These are phyloP conservation scores for Dendrobium catenatum DNA, from an alignment of 106 monocot genomes.

Conservation along the genomic window DNA sequence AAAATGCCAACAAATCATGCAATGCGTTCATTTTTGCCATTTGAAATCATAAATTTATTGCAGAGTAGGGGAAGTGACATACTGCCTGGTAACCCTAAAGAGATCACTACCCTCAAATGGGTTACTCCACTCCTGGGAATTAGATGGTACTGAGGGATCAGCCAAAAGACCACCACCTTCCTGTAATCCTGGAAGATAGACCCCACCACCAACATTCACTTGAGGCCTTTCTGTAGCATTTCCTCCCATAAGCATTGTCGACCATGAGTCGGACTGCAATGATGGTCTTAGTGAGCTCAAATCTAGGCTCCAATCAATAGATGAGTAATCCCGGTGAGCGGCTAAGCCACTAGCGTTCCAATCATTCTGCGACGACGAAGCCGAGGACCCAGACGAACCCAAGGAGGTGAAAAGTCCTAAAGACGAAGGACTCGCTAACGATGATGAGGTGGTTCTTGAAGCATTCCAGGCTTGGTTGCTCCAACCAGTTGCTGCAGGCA, in stretches of 20 bases:
- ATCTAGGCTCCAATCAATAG: slow-evolving; percentile 87
- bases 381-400: slow-evolving; percentile 32
- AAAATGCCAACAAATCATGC: background rate
- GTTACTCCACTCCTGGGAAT: slow-evolving; percentile 49
- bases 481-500: slow-evolving; percentile 15
- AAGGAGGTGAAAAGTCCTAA: slow-evolving; percentile 54
- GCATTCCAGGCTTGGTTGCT: slow-evolving; percentile 25
- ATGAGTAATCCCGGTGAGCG: slow-evolving; percentile 53
- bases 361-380: slow-evolving; percentile 24
- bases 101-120: slow-evolving; percentile 68
- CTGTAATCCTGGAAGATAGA: slow-evolving; percentile 13
- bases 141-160: background rate
- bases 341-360: slow-evolving; percentile 40
- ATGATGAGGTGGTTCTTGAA: background rate
- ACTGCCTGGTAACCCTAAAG: slow-evolving; percentile 55
- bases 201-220: slow-evolving; percentile 4
- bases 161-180: slow-evolving; percentile 10
- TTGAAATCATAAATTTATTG: slow-evolving; percentile 6
- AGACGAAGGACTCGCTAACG: slow-evolving; percentile 19
- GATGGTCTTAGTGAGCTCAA: slow-evolving; percentile 14
- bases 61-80: slow-evolving; percentile 44
- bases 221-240: slow-evolving; percentile 3
- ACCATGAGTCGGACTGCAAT: slow-evolving; percentile 24
- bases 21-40: background rate
- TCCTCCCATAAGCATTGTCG: slow-evolving; percentile 1